Conservation (phyloP, 2,329 filamentous ascomycete genomes). For the Coleophoma cylindrospora region DNA sequence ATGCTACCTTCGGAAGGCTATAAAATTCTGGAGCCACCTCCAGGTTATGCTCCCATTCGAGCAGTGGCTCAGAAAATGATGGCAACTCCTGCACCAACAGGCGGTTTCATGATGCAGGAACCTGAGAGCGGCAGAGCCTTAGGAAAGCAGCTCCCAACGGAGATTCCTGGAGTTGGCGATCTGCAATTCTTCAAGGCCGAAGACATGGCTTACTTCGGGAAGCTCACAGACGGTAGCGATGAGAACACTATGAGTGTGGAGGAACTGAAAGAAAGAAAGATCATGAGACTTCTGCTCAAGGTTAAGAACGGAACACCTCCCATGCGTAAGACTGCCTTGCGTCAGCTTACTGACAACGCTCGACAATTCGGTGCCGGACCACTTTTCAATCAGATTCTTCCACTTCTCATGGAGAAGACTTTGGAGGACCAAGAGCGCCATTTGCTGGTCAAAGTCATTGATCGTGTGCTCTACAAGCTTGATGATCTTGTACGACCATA, state of each 20-base stretch:
- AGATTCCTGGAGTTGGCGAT: conserved; percentile 94
- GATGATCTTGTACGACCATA: conserved; percentile 95
- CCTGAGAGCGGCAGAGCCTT: conserved; percentile 77
- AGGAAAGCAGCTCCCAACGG: conserved; percentile 87
- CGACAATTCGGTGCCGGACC: conserved; percentile 91
- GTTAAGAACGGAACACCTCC: conserved; percentile 99
- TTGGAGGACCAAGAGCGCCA: conserved; percentile 97
- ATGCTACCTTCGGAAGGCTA: conserved; percentile 91
- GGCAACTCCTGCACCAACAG: conserved; percentile 68
- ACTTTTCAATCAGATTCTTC: conserved; percentile 95
- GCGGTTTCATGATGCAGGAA: conserved; percentile 97
- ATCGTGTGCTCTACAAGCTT: conserved; percentile 96
- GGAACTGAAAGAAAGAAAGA: conserved; percentile 95
- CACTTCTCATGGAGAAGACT: conserved; percentile 95
- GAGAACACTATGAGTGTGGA: conserved; percentile 91
- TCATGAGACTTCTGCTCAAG: conserved; percentile 93
- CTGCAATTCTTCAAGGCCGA: conserved; percentile 98
- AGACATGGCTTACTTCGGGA: conserved; percentile 98
- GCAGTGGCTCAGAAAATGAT: conserved; percentile 71
- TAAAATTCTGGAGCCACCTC: conserved; percentile 83
- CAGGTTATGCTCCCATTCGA: conserved; percentile 82
- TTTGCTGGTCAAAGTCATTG: conserved; percentile 97
- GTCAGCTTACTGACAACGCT: conserved; percentile 96
- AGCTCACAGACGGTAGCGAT: conserved; percentile 89
- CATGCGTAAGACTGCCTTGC: conserved; percentile 96